Conservation (phyloP, 2,329 filamentous ascomycete species). For the Venturiaceae sp. region DNA sequence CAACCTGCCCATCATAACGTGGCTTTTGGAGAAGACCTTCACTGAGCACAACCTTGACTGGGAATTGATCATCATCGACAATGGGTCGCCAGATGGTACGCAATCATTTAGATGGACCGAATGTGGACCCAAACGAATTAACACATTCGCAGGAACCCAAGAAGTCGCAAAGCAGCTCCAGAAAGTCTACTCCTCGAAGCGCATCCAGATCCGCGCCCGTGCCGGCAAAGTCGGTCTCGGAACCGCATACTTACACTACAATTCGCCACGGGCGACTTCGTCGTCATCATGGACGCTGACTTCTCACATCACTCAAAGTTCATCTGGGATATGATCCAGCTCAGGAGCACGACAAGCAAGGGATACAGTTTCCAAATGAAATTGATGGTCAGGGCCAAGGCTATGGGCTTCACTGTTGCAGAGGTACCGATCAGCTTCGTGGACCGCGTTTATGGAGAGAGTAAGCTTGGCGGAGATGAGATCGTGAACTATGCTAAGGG, state of each 20-base stretch:
- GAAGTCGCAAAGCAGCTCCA: conserved; percentile 84
- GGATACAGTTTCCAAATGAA: conserved; percentile 99
- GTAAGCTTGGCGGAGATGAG: conserved; percentile 88
- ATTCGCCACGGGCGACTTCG: conserved; percentile 83
- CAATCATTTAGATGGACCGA: too few species aligned
- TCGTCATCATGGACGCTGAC: conserved; percentile 99
- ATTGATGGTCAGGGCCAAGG: conserved; percentile 96
- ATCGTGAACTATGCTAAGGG: conserved; percentile 90
- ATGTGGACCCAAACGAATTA: too few species aligned
- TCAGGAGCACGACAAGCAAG: conserved; percentile 84
- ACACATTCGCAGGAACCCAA: conserved; percentile 47
- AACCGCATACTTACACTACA: conserved; percentile 92
- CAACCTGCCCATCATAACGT: conserved; percentile 87
- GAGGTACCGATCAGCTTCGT: conserved; percentile 97
- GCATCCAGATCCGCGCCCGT: conserved; percentile 77
- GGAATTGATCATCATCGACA: conserved; percentile 97
- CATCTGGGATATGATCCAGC: conserved; percentile 94
- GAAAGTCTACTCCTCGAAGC: conserved; percentile 65
- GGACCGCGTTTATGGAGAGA: conserved; percentile 89
- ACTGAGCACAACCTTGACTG: conserved; percentile 84
- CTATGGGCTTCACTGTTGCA: conserved; percentile 85
- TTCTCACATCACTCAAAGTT: conserved; percentile 99
- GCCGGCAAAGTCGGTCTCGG: conserved; percentile 94
- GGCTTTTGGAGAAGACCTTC: conserved; percentile 4
- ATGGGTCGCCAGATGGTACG: conserved; percentile 81